Evolutionary conservation across 306 rosid genomes (phyloP), one percentile per base, ranked within the genome.

Genomic region (Amphicarpaea edgeworthii): DNA sequence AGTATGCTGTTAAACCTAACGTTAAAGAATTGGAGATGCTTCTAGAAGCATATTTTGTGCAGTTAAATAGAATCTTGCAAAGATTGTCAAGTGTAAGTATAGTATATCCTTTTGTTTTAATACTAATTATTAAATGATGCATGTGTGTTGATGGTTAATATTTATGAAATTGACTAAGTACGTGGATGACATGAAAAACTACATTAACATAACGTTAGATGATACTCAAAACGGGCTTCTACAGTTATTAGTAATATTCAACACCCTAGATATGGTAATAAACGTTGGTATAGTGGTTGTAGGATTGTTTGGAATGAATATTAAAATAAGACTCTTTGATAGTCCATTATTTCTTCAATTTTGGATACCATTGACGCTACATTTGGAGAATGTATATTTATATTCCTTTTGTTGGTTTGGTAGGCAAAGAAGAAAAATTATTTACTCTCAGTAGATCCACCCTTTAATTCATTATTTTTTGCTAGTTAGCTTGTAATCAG

Each of bases 11-110:
- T 19, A 81, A 76, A 70, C 91, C 77, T 41, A 88, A 91, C 19
- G 90, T 91, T 11, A 90, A 87, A 70, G 97, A 91, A 79, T 87
- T 93, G 55, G 98, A 93, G 78, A 91, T 91, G 96, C 91, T 93
- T 47, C 80, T 93, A 66, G 97, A 91, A 85, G 96, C 97, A 19
- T 93, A 93, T 70, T 93, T 93, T 80, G 97, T 88, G 57, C 96
- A 93, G 73, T 82, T 86, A 71, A 90, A 91, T 77, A 93, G 98
- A 68, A 86, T 85, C 19, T 66, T 87, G 46, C 92, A 89, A 79
- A 89, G 88, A 47, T 58, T 93, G 43, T 85, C 92, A 46, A 85
- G 90, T 85, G 98, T 93, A 82, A 0, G 86, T 30, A 28, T 28
- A 3, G 3, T 28, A 0, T 28, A 26, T 2, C 32, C 32, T 28